Evolutionary conservation across 805 yeast species (phyloP), one percentile per base, ranked within the genome.

Genomic region (Wickerhamiella slavikovae): DNA sequence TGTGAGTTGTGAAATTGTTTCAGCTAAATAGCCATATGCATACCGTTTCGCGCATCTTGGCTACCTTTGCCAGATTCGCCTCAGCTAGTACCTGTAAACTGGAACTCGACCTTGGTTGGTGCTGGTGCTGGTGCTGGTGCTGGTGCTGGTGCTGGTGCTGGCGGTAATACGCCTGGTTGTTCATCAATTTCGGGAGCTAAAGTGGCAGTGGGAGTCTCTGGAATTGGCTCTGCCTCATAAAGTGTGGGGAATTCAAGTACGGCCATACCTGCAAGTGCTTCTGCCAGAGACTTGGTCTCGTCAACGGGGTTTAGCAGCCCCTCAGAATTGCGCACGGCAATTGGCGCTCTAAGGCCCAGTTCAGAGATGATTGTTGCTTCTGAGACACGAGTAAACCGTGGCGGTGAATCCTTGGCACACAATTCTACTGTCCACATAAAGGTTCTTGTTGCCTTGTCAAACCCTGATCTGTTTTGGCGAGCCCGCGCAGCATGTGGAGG

Each of bases 171-270:
- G 22, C 15, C 18, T 32, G 13, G 31, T 24, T 12, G 37, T 33
- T n/a, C n/a, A n/a, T n/a, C n/a, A n/a, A n/a, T n/a, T n/a, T n/a
- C n/a, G n/a, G n/a, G n/a, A n/a, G n/a, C n/a, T n/a, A n/a, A n/a
- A n/a, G n/a, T n/a, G n/a, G n/a, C n/a, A n/a, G n/a, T n/a, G n/a
- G n/a, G n/a, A n/a, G n/a, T n/a, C n/a, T n/a, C n/a, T n/a, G n/a
- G n/a, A n/a, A n/a, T n/a, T n/a, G n/a, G n/a, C n/a, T n/a, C n/a
- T n/a, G n/a, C n/a, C n/a, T n/a, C n/a, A n/a, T n/a, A n/a, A 4
- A 80, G 54, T 0, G 82, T 72, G 0, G 94, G 93, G 39, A 64
- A 80, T 45, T 80, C 94, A 21, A 79, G 58, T 0, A 80, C 76
- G 0, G 69, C 57, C 32, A 60, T 59, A 21, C 68, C 68, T 34